phyloP scores from a whole-genome alignment of 345 rosid genomes.

The Salix udensis region DNA sequence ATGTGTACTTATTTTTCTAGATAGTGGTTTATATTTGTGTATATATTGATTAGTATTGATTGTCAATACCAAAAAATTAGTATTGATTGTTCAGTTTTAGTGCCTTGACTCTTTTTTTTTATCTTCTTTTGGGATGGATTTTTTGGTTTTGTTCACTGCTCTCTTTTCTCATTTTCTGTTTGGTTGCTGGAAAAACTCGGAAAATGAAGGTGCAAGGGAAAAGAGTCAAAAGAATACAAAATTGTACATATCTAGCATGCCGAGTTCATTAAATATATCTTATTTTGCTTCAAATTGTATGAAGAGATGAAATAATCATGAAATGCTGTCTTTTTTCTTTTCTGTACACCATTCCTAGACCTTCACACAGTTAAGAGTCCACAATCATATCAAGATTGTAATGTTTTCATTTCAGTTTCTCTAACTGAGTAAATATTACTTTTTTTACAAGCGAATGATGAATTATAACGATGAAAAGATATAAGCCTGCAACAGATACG shows the following conservation, averaged over 20 bases:
- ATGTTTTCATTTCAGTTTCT: background rate
- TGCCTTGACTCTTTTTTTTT: background rate
- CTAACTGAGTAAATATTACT: background rate
- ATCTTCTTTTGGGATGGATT: background rate
- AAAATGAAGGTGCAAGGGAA: background rate
- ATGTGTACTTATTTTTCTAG: background rate
- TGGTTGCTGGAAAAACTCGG: conserved; percentile 9
- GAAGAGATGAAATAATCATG: background rate
- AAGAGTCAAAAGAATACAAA: background rate
- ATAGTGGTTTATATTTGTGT: background rate
- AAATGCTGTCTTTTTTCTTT: background rate
- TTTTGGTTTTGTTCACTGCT: background rate
- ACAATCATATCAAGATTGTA: background rate
- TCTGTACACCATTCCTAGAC: background rate
- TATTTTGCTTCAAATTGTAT: background rate
- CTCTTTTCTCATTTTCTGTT: conserved; percentile 6
- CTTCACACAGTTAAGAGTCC: background rate
- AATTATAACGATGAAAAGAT: background rate
- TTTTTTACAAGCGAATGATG: background rate
- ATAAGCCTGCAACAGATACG: background rate
- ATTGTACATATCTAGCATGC: background rate
- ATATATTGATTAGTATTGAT: background rate
- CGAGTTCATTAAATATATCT: background rate
- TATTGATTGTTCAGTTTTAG: background rate
- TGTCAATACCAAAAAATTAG: too few relatives aligned